These are phyloP conservation scores for Cryptosporidium tyzzeri DNA, from an alignment of 169 alveolate genomes.

Conservation along the genomic window DNA sequence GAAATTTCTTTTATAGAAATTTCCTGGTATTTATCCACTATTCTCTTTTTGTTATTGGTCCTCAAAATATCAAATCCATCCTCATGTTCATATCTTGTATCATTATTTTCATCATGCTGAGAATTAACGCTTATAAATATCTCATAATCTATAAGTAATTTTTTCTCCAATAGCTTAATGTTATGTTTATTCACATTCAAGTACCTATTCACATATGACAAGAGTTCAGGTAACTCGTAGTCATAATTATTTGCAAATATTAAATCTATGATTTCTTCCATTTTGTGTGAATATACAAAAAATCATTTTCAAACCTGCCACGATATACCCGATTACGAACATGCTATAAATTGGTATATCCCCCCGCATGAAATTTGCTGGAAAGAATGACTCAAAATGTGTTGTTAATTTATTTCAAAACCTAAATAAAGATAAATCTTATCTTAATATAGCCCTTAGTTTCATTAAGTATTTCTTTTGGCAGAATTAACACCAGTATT, in stretches of 20 bases:
- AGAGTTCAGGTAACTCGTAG: background rate
- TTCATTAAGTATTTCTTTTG: background rate
- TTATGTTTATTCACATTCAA: background rate
- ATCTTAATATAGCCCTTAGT: background rate
- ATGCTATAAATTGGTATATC: background rate
- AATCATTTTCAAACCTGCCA: background rate
- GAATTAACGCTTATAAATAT: background rate
- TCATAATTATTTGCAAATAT: background rate
- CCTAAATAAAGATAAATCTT: too few relatives aligned
- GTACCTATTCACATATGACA: conserved; percentile 13
- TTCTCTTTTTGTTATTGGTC: background rate
- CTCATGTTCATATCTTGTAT: background rate
- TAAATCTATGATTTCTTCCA: conserved; percentile 10
- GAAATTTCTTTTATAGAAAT: background rate
- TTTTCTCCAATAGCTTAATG: conserved; percentile 3
- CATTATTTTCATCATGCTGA: background rate
- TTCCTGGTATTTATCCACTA: background rate
- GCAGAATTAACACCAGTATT: background rate
- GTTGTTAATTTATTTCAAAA: background rate
- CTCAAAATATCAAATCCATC: conserved; percentile 8
- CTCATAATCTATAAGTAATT: conserved; percentile 17
- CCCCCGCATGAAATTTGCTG: conserved; percentile 4
- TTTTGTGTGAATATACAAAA: background rate
- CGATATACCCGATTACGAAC: conserved; percentile 28
- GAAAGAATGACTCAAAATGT: background rate